Evolutionary conservation across 2,329 filamentous ascomycete species (phyloP), one percentile per base, ranked within the genome.

Genomic region (Diaporthe caulivora): DNA sequence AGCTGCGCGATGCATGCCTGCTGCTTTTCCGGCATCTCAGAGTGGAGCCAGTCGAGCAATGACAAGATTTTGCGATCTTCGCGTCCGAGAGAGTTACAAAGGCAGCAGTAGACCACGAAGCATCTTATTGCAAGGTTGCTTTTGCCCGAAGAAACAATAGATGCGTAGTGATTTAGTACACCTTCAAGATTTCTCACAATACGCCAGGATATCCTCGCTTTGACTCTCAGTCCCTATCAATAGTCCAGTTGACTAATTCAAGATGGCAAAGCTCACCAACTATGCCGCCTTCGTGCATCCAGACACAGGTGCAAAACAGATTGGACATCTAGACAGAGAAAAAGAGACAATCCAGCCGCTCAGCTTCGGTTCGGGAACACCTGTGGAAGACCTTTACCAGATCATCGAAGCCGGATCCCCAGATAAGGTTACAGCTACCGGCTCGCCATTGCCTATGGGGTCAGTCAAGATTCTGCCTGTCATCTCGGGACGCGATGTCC

Each of bases 21-120:
- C 31, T 24, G 26, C 51, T 5, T 24, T 57, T 7, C 54, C 54
- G 54, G 54, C 54, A 57, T 37, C 54, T 40, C 54, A n/a, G 21
- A 57, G 54, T 57, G 54, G 54, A 57, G 31, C 54, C 10, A 57
- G 21, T 40, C 54, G 54, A 37, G 54, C 54, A 57, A 57, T 57
- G 54, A 57, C 54, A 21, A 57, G 54, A 57, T 57, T 37, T 34
- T 37, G 54, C 11, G 34, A 57, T 57, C 37, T 57, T 57, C 31
- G 34, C 31, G 15, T 1, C 21, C 15, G 31, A 34, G 17, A 57
- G 53, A 17, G 11, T 17, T 8, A 24, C 31, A 15, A 37, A 24
- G 29, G 54, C 18, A 57, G 31, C 18, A 26, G 4, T 26, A 17
- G 49, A 24, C 26, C 13, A 53, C 24, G 15, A n/a, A 13, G 11